Conservation (phyloP, 176 grass and related monocot genomes). For the Puccinellia tenuiflora region DNA sequence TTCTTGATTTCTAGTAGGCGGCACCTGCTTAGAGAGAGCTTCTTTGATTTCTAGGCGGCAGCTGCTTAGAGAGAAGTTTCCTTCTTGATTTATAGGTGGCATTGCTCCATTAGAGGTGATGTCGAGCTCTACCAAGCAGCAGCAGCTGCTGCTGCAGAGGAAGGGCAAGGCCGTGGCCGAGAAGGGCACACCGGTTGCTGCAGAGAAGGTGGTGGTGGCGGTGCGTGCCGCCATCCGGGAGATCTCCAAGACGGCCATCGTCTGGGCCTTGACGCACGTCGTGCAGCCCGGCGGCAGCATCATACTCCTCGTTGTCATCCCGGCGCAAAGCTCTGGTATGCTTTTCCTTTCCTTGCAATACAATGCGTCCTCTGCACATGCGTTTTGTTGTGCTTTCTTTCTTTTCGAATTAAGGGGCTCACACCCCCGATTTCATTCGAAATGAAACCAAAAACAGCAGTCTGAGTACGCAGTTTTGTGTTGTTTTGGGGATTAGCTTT, state of each 20-base stretch:
- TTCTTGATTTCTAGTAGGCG: too few relatives aligned
- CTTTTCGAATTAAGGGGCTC: too few relatives aligned
- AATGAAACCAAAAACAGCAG: too few relatives aligned
- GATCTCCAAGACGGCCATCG: constrained; percentile 84
- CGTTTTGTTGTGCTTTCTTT: too few relatives aligned
- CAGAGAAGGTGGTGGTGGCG: constrained; percentile 86
- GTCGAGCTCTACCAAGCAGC: constrained; percentile 44
- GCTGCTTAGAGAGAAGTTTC: too few relatives aligned
- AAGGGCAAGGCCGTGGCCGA: constrained; percentile 57
- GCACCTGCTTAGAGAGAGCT: constrained; percentile 8
- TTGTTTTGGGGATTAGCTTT: constrained; percentile 7
- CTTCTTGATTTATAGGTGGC: constrained; percentile 53
- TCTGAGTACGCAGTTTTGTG: too few relatives aligned
- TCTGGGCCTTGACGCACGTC: constrained; percentile 92
- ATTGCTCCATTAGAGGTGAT: constrained; percentile 8
- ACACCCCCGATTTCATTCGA: too few relatives aligned
- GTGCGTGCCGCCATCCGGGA: constrained; percentile 71
- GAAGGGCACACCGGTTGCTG: constrained; percentile 26
- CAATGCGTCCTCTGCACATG: too few relatives aligned
- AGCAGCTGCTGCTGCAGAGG: constrained; percentile 57
- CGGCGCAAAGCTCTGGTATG: constrained; percentile 75
- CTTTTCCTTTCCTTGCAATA: constrained; percentile 26
- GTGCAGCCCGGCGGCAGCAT: constrained; percentile 87
- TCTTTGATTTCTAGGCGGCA: too few relatives aligned
- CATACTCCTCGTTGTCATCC: constrained; percentile 73